phyloP scores from a whole-genome alignment of 768 basidiomycete genomes.

The Xanthoconium purpureum region DNA sequence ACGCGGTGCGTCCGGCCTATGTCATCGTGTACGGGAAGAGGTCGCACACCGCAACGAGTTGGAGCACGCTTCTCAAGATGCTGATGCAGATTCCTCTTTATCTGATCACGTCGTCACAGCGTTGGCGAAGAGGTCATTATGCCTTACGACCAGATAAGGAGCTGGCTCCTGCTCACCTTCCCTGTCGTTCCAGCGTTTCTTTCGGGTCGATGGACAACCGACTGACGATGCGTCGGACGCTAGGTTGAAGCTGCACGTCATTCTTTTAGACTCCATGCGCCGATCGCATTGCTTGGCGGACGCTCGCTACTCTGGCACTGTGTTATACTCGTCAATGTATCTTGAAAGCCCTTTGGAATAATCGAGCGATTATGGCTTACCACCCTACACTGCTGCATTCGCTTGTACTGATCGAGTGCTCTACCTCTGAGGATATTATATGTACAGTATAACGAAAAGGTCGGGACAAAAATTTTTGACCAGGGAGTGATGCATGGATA shows the following conservation, averaged over 20 bases:
- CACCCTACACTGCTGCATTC: too few species aligned
- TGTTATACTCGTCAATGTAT: neutral
- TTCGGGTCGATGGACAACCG: neutral
- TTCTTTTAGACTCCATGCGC: neutral
- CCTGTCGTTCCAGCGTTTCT: neutral
- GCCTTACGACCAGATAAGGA: neutral
- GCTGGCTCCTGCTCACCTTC: neutral
- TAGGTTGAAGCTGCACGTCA: neutral
- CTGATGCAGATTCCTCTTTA: neutral
- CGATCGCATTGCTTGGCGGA: neutral
- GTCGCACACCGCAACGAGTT: neutral
- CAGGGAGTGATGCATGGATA: too few species aligned
- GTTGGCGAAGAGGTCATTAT: neutral
- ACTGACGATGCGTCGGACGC: neutral
- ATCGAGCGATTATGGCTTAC: neutral
- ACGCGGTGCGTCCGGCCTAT: slow-evolving; percentile 13
- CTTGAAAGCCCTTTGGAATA: neutral
- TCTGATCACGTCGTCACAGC: neutral
- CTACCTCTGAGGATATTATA: too few species aligned
- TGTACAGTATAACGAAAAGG: too few species aligned
- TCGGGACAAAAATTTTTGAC: too few species aligned
- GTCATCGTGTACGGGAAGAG: slow-evolving; percentile 12
- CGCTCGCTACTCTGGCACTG: too few species aligned
- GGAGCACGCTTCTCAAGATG: neutral
- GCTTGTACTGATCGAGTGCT: too few species aligned